phyloP scores from a whole-genome alignment of 768 basidiomycete genomes.

The Paxillus rubicundulus region DNA sequence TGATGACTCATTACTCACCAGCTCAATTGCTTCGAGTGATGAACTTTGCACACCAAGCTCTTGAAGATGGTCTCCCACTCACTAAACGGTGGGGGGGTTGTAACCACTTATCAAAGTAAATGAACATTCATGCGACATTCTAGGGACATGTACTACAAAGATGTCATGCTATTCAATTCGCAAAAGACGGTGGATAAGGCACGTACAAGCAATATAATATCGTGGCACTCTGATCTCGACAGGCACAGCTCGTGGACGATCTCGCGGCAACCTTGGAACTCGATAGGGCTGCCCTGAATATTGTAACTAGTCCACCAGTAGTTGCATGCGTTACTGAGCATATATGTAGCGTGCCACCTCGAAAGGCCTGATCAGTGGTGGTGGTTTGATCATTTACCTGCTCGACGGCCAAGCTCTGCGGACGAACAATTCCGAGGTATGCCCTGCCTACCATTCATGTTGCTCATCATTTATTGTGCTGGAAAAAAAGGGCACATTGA shows the following conservation, averaged over 20 bases:
- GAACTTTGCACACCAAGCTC: slow-evolving; percentile 67
- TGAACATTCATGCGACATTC: background rate
- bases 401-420: slow-evolving; percentile 49
- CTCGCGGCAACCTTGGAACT: slow-evolving; percentile 79
- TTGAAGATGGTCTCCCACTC: slow-evolving; percentile 49
- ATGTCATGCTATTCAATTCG: slow-evolving; percentile 71
- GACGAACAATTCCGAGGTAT: slow-evolving; percentile 59
- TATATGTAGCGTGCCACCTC: slow-evolving; percentile 72
- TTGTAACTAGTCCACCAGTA: slow-evolving; percentile 43
- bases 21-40: slow-evolving; percentile 69
- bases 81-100: slow-evolving; percentile 59
- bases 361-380: slow-evolving; percentile 84
- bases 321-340: slow-evolving; percentile 8
- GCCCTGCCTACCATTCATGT: background rate
- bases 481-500: slow-evolving; percentile 59
- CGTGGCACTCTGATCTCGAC: background rate
- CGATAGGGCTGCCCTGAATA: slow-evolving; percentile 72
- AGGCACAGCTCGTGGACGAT: slow-evolving; percentile 79
- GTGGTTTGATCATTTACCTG: slow-evolving; percentile 57
- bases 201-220: slow-evolving; percentile 9
- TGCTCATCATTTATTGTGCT: background rate
- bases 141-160: slow-evolving; percentile 88
- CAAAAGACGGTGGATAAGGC: slow-evolving; percentile 83
- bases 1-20: slow-evolving; percentile 25
- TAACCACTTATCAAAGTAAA: slow-evolving; percentile 7